Evolutionary conservation across 129 eudicot genomes (phyloP).

Genomic region (Helianthus tuberosus): DNA sequence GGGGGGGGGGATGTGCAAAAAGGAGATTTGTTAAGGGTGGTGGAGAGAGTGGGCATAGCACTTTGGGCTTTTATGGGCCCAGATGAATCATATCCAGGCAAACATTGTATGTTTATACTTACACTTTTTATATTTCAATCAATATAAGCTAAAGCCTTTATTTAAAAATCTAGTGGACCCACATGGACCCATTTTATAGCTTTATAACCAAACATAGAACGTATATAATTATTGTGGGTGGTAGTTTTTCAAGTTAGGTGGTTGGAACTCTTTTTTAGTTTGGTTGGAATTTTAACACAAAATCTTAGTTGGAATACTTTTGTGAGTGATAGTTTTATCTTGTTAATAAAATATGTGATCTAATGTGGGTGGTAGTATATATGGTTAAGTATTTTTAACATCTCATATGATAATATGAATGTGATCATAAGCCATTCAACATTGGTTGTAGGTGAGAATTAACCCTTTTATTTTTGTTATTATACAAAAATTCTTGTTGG

Average conservation of each 20-base stretch:
- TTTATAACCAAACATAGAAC: constrained; percentile 17
- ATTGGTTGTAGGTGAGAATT: too few relatives aligned
- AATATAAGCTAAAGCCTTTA: constrained; percentile 16
- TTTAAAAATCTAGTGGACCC: constrained; percentile 19
- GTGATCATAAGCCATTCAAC: too few relatives aligned
- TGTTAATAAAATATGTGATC: constrained; percentile 14
- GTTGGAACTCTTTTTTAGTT: constrained; percentile 38
- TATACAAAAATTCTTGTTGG: too few relatives aligned
- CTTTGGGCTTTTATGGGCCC: constrained; percentile 60
- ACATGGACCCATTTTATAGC: constrained; percentile 22
- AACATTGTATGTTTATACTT: constrained; percentile 32
- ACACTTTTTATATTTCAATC: constrained; percentile 20
- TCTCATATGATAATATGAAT: too few relatives aligned
- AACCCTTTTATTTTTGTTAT: too few relatives aligned
- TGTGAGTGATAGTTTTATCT: constrained; percentile 26
- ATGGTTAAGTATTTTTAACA: too few relatives aligned
- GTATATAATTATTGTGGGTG: constrained; percentile 23
- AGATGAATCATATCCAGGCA: constrained; percentile 55
- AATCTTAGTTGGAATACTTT: constrained; percentile 28
- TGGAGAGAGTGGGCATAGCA: constrained; percentile 51
- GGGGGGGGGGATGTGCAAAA: constrained; percentile 27
- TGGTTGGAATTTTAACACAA: constrained; percentile 23
- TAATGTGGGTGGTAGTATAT: too few relatives aligned
- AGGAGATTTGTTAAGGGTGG: constrained; percentile 32
- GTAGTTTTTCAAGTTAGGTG: constrained; percentile 47